Base-by-base conservation (phyloP, 768 basidiomycete species). In the Ramaria sp. region DNA sequence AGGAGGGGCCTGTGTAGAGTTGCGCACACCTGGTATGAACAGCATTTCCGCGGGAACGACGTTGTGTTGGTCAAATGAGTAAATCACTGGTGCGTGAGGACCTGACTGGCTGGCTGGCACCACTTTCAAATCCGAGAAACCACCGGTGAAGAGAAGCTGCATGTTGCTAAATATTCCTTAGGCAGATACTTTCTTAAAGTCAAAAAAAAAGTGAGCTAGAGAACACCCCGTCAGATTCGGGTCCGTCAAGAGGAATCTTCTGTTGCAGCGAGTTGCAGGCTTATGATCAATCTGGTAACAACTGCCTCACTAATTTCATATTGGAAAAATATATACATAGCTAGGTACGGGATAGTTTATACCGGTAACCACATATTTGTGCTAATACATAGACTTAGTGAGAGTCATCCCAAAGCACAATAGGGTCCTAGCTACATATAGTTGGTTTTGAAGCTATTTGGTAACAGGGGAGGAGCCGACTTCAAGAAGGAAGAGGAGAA, bases 401-500 rank as follows among this genome's bases (percentile, higher is more conserved):
- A n/a, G 1, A 18, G 28, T 4, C 8, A 36, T 28, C 13, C 30
- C 24, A 30, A n/a, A 24, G 25, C n/a, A 51, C 37, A 10, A 32
- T n/a, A 8, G 27, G 13, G 12, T 25, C 30, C 10, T 30, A 55
- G 43, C 43, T 55, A 43, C 53, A 55, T 55, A 47, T 45, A 47
- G 20, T 55, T 55, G 2, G 53, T 43, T 27, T 43, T 45, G 39
- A 55, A 55, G 12, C 47, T 43, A 12, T 10, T 48, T 48, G 27
- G 44, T 27, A 55, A 47, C 27, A 47, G 24, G 9, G 53, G 53
- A 36, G 53, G 53, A n/a, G 7, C 16, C 5, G 53, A 43, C 22
- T 55, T 25, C 34, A 5, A n/a, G 45, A 55, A 55, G 13, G 41
- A 45, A 18, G 53, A 55, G 25, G 53, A 55, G 32, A 47, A 55